Evolutionary conservation across 176 grass and related monocot species (phyloP).

Genomic region (Oryza meridionalis): DNA sequence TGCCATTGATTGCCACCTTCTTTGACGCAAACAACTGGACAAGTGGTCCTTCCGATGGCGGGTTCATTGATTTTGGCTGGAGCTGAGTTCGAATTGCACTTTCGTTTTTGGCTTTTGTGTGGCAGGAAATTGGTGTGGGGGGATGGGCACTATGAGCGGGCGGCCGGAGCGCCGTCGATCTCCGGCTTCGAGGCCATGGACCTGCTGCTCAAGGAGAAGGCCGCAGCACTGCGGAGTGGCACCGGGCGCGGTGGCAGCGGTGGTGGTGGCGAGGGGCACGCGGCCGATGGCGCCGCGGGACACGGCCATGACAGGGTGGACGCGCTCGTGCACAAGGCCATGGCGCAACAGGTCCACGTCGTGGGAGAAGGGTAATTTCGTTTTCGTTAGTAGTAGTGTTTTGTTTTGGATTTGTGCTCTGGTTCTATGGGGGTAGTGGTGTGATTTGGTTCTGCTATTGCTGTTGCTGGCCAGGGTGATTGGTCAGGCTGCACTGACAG

Average conservation of each 20-base stretch:
- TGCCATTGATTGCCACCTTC: constrained; percentile 45
- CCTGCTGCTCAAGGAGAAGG: constrained; percentile 54
- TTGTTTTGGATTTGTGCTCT: neutral
- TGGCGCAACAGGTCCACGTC: constrained; percentile 48
- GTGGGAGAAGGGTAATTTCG: constrained; percentile 45
- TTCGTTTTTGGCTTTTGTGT: constrained; percentile 25
- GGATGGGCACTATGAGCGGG: constrained; percentile 42
- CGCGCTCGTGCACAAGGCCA: constrained; percentile 42
- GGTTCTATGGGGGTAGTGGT: neutral
- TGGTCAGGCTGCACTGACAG: constrained; percentile 50
- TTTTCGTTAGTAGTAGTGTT: neutral
- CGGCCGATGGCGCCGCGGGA: constrained; percentile 12
- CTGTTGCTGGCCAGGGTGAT: constrained; percentile 37
- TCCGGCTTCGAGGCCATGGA: constrained; percentile 59
- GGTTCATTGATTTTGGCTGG: constrained; percentile 10
- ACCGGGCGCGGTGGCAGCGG: neutral
- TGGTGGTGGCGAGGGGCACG: constrained; percentile 27
- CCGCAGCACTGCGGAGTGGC: constrained; percentile 18
- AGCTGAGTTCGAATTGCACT: neutral
- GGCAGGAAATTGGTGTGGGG: constrained; percentile 61
- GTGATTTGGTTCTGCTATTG: constrained; percentile 30
- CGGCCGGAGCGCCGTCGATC: constrained; percentile 30
- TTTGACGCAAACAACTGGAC: neutral
- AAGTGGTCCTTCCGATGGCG: neutral
- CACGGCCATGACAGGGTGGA: constrained; percentile 42